Evolutionary conservation across 768 basidiomycete genomes (phyloP), one percentile per base, ranked within the genome.

Genomic region (Cytidiella melzeri): DNA sequence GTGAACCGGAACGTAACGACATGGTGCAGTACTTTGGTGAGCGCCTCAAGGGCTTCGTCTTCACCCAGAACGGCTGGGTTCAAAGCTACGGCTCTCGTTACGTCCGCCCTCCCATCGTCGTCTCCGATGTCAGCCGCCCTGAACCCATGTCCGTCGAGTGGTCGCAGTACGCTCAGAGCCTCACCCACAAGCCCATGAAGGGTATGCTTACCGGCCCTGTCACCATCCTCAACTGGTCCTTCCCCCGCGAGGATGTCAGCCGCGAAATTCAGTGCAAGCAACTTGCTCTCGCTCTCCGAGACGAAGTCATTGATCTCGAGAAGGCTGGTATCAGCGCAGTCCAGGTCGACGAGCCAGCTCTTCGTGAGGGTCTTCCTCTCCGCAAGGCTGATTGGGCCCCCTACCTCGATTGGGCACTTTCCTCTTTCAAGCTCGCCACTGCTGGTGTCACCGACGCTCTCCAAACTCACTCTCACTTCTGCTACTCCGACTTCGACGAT

Each of bases 1-100:
- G 96, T 63, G 96, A 99, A 71, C 89, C 95, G 47, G 95, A 99
- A 76, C 83, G 95, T 62, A 97, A 97, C 68, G 95, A 97, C 79
- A 98, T 98, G 95, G 94, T 96, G 55, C 94, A 98, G 74, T 99
- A 99, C 83, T 99, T 98, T 60, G 96, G 96, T 57, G 96, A 99
- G 71, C 88, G 83, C 65, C 77, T 99, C 55, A 73, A 80, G 44
- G 96, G 96, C 57, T 97, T 99, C 65, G 90, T 89, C 69, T 99
- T 99, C 75, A 98, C 96, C 55, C 91, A 95, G 72, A 92, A 96
- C 58, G 96, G 81, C 44, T 99, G 96, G 96, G 96, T 99, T 30
- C 96, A 99, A 75, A 93, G 91, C 68, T 99, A 99, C 72, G 96
- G 96, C 53, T 97, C 94, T 62, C 93, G 86, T 57, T 99, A 98